Evolutionary conservation across 768 basidiomycete species (phyloP).

Genomic region (Megacollybia marginata): DNA sequence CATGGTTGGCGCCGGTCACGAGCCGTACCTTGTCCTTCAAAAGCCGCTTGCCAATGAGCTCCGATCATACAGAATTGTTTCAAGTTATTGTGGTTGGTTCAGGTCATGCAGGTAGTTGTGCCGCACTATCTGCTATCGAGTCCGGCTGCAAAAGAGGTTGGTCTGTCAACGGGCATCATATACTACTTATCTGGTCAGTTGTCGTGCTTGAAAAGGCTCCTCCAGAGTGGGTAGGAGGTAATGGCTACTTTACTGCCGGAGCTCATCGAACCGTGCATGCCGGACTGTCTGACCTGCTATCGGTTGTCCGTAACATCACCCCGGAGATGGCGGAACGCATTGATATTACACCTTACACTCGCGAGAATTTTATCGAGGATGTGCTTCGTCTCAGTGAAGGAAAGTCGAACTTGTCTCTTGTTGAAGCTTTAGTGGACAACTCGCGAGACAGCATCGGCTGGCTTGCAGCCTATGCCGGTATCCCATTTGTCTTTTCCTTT

Average conservation of each 20-base stretch:
- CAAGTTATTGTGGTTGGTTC: slow-evolving; percentile 62
- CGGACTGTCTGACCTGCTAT: slow-evolving; percentile 53
- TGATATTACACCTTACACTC: slow-evolving; percentile 54
- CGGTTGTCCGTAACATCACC: slow-evolving; percentile 42
- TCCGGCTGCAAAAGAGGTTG: slow-evolving; percentile 46
- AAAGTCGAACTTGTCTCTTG: slow-evolving; percentile 40
- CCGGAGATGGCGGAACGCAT: slow-evolving; percentile 34
- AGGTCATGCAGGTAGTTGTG: slow-evolving; percentile 61
- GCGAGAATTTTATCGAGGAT: slow-evolving; percentile 45
- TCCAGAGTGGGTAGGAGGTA: slow-evolving; percentile 57
- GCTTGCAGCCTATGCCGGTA: slow-evolving; percentile 41
- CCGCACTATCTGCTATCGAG: slow-evolving; percentile 53
- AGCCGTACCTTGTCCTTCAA: too few relatives aligned
- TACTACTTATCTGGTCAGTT: slow-evolving; percentile 21
- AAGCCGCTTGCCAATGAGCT: too few relatives aligned
- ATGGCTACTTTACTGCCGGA: slow-evolving; percentile 68
- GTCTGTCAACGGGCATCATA: slow-evolving; percentile 1
- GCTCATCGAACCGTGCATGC: slow-evolving; percentile 57
- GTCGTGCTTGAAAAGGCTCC: slow-evolving; percentile 63
- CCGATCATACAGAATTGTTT: slow-evolving; percentile 9
- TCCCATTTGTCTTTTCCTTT: slow-evolving; percentile 54
- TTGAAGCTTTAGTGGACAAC: slow-evolving; percentile 42
- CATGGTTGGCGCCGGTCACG: too few relatives aligned
- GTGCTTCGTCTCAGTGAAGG: slow-evolving; percentile 53
- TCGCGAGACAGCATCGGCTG: slow-evolving; percentile 53